These are phyloP conservation scores for Rhodotorula sp. DNA, from an alignment of 1,284 basidiomycete genomes.

Conservation along the genomic window DNA sequence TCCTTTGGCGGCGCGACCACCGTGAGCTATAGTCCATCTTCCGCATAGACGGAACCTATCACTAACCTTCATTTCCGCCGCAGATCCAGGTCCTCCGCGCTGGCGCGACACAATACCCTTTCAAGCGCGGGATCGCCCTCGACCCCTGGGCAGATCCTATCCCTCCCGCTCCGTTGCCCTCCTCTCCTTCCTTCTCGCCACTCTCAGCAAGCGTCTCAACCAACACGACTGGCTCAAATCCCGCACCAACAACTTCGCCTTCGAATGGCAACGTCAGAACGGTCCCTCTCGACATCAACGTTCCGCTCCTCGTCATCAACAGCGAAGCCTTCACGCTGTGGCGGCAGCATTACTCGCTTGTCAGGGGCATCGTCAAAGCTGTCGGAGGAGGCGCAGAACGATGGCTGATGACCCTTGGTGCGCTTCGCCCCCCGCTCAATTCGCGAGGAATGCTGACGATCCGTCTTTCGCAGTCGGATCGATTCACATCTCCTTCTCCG, in stretches of 20 bases:
- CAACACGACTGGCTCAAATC: neutral
- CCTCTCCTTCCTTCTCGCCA: neutral
- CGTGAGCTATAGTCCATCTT: neutral
- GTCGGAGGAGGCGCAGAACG: constrained; percentile 27
- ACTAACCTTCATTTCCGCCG: too few relatives aligned
- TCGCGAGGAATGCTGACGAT: neutral
- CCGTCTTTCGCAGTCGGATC: constrained; percentile 37
- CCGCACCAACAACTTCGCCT: neutral
- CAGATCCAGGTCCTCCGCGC: constrained; percentile 34
- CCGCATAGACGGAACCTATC: too few relatives aligned
- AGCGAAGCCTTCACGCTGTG: constrained; percentile 51
- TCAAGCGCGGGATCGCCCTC: constrained; percentile 33
- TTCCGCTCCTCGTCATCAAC: constrained; percentile 51
- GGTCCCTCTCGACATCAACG: constrained; percentile 40
- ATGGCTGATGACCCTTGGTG: constrained; percentile 33
- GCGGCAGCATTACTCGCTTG: constrained; percentile 43
- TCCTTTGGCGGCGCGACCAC: constrained; percentile 46
- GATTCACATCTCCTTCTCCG: constrained; percentile 46
- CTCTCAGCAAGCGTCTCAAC: neutral
- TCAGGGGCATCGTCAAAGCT: constrained; percentile 44
- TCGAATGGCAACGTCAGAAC: neutral
- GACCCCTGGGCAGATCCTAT: constrained; percentile 40
- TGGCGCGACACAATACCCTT: constrained; percentile 13
- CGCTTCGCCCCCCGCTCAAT: neutral
- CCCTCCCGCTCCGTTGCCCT: constrained; percentile 8